Conservation (phyloP, 306 rosid genomes). For the Prunus mira region DNA sequence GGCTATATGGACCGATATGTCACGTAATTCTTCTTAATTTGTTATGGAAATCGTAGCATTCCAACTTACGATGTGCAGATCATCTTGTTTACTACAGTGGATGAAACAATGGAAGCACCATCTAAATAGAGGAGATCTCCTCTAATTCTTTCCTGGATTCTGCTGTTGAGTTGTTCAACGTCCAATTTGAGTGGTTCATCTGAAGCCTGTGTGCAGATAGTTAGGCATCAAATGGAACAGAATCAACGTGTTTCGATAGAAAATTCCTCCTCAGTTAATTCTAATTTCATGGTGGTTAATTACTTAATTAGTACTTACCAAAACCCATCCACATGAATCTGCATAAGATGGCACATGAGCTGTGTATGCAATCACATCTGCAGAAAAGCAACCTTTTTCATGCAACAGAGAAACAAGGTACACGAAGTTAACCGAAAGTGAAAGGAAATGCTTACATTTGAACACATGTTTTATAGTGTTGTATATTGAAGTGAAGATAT, state of each 20-base stretch:
- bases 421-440: background rate
- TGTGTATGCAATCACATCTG: constrained; percentile 35
- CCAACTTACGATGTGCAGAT: constrained; percentile 21
- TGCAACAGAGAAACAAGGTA: no score
- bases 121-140: constrained; percentile 23
- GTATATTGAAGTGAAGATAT: constrained; percentile 32
- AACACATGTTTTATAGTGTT: constrained; percentile 33
- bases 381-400: background rate
- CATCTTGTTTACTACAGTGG: constrained; percentile 27
- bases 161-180: constrained; percentile 7
- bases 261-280: no score
- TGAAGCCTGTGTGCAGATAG: constrained; percentile 16
- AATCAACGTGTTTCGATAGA: background rate
- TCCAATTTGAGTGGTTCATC: constrained; percentile 25
- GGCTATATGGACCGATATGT: background rate
- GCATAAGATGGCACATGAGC: constrained; percentile 43
- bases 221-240: background rate
- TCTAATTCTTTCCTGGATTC: constrained; percentile 20
- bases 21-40: background rate
- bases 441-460: constrained; percentile 8
- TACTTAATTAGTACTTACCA: constrained; percentile 18
- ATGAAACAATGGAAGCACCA: constrained; percentile 20
- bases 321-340: constrained; percentile 37
- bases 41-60: background rate
- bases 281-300: background rate